Evolutionary conservation across 768 basidiomycete species (phyloP), one percentile per base, ranked within the genome.

Genomic region (Pholiota microspora): DNA sequence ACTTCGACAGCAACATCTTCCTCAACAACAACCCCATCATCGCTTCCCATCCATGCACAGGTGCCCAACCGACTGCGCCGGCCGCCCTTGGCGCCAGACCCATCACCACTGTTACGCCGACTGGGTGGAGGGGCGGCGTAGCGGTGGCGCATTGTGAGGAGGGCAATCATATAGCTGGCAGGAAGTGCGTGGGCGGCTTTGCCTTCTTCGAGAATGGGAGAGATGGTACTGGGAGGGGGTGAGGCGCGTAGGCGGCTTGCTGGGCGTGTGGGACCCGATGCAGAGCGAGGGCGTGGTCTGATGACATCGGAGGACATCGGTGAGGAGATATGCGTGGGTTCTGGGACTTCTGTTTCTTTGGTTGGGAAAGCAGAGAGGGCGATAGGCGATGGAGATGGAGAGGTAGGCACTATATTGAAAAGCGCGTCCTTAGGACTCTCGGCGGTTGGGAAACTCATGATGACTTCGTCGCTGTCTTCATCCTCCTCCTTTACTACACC

Each of bases 111-210:
- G 31, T 1, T 24, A 23, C 21, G 31, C 7, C 16, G n/a, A n/a
- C 27, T n/a, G 23, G 23, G 28, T 13, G 25, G 45, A 16, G 29
- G 10, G 15, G 35, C 16, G n/a, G 53, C 24, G 34, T 62, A 59
- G 5, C 62, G 53, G 27, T 60, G 40, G 13, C 62, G 50, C 63
- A 67, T 63, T 15, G 59, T 63, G 2, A 67, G 53, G 4, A 67
- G 45, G 0, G 62, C 62, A 36, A 64, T 58, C 65, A 64, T 67
- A 40, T 61, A 63, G 7, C 62, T 54, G 1, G 59, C 49, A 2
- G 63, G 47, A 2, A 61, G 55, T 13, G 62, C 49, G n/a, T 49
- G 10, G 23, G 54, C 15, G 35, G 56, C n/a, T 15, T 36, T 12
- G 46, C 15, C 27, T 18, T 34, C 38, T 53, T 36, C 9, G 36